phyloP scores from a whole-genome alignment of 75 land plant genomes.

The Sequoiadendron giganteum region DNA sequence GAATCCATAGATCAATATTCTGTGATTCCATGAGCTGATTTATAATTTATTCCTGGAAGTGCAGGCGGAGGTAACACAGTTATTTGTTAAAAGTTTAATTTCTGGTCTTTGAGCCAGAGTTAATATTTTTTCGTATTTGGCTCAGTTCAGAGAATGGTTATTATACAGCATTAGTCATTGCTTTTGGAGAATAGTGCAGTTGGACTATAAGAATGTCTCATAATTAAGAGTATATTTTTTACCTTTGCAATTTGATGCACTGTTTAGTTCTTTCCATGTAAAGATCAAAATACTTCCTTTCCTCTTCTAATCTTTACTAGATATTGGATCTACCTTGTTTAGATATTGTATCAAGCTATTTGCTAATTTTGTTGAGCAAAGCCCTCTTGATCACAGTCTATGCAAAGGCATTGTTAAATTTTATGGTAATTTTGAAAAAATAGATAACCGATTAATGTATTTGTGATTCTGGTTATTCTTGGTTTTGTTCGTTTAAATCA shows the following conservation, averaged over 20 bases:
- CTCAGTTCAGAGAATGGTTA: slow-evolving; percentile 2
- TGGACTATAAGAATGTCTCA: not conserved
- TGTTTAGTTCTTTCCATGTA: not conserved
- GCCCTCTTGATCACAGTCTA: not conserved
- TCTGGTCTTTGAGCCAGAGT: not conserved
- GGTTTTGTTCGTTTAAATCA: not conserved
- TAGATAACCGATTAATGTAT: not conserved
- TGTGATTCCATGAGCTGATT: not conserved
- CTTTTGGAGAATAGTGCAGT: not conserved
- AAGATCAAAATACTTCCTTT: not conserved
- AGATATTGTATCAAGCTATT: not conserved
- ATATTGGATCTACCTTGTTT: not conserved
- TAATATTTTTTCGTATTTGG: not conserved
- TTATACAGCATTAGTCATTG: not conserved
- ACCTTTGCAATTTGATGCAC: not conserved
- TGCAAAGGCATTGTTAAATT: not conserved
- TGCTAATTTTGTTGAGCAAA: not conserved
- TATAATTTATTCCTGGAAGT: slow-evolving; percentile 4
- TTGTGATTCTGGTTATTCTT: not conserved
- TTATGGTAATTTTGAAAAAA: not conserved
- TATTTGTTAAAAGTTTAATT: not conserved
- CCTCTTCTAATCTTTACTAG: not conserved
- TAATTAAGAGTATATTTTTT: not conserved
- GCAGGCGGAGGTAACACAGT: slow-evolving; percentile 9
- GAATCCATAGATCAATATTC: not conserved